Base-by-base conservation (phyloP, 2,329 filamentous ascomycete species). In the Furcasterigmium furcatum region DNA sequence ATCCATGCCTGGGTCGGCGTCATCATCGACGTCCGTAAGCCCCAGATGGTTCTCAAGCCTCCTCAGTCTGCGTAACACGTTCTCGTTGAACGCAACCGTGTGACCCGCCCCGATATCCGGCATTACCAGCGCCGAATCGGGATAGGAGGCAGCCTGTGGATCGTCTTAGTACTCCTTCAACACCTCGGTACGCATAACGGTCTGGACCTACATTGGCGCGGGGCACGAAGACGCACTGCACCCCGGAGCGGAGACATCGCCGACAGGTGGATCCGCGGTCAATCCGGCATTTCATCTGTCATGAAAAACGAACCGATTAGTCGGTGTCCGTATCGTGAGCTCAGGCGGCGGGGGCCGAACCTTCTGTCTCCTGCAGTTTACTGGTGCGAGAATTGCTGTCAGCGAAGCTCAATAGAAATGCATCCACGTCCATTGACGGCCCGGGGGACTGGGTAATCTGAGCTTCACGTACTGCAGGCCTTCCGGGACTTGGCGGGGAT, bases 141-240 rank as follows among this genome's bases (percentile, higher is more conserved):
- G 40, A 12, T 43, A 40, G 18, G 41, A 20, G 13, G 44, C 38
- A 4, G 46, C 44, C 21, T 53, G 48, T 12, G 52, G n/a, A n/a
- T n/a, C n/a, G n/a, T n/a, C n/a, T n/a, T n/a, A n/a, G n/a, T n/a
- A n/a, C n/a, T n/a, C n/a, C n/a, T n/a, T n/a, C n/a, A n/a, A 27
- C 24, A 27, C 12, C 7, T 27, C 24, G 12, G 24, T 12, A 12
- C 24, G n/a, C 32, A 10, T 10, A 20, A 6, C 34, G n/a, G n/a
- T 19, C 16, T 9, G 41, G 18, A 48, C 62, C 46, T 53, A 66
- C 66, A 51, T 70, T 69, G 36, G 64, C 65, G 34, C 66, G 58
- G 10, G 67, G 66, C 25, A 67, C 64, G 46, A 69, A 69, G 12
- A 69, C 57, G 51, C 67, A 70, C 19, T 63, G 61, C 9, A 64